Base-by-base conservation (phyloP, 805 yeast species). In the Hanseniaspora lindneri region DNA sequence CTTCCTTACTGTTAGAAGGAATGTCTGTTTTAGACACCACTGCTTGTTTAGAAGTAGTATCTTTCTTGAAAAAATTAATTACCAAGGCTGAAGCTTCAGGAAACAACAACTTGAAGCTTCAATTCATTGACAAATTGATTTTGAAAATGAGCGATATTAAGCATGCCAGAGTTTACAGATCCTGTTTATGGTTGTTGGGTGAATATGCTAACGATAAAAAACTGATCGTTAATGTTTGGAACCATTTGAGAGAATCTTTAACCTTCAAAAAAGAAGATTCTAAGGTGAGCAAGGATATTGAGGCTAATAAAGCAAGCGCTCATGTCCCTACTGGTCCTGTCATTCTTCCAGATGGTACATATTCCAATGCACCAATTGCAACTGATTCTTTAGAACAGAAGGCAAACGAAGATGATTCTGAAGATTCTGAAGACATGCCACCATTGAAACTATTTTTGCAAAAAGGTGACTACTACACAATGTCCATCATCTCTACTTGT, bases 301-400 rank as follows among this genome's bases (percentile, higher is more conserved):
- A 43, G 27, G 6, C 5, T 6, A 4, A 9, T 23, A 68, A 62
- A n/a, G 23, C 56, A 63, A 29, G 34, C 33, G 21, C 41, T 30
- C 14, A 23, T 10, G 35, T 20, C 14, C 10, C 41, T 24, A 61
- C 66, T 33, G 84, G 84, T 39, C 96, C 96, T 19, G 80, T 82
- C 52, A 80, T 92, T 51, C 73, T 92, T 55, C 95, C 98, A n/a
- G 99, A 92, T 67, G 99, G 99, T 57, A 92, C 99, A 0, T 92
- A 92, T 66, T 98, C 98, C 25, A 84, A 96, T 36, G 98, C 92
- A 66, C 78, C 77, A 55, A 94, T 95, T 0, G 69, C 82, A 50
- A 82, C 82, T 14, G 67, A 77, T 4, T 69, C 68, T 64, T 96
- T 96, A 54, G 83, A 95, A 1, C 85, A 83, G 62, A 77, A 78